These are phyloP conservation scores for Crinitomyces ghanaensis DNA, from an alignment of 805 yeast species.

Conservation along the genomic window DNA sequence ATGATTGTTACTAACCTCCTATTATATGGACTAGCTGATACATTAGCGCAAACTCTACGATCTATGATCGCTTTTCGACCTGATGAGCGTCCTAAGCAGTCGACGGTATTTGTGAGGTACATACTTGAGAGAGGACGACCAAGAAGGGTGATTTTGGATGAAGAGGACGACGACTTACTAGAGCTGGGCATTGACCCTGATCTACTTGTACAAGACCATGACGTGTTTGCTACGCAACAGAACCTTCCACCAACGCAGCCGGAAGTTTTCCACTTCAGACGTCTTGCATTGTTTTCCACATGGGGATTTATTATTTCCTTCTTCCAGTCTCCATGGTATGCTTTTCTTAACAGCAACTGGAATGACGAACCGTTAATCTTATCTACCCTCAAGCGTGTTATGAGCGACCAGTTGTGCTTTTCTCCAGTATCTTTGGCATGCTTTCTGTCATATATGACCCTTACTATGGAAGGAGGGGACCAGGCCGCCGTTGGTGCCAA, in stretches of 20 bases:
- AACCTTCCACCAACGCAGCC: conserved; percentile 11
- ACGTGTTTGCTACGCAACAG: conserved; percentile 4
- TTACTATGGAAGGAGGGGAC: conserved; percentile 66
- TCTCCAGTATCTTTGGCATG: conserved; percentile 70
- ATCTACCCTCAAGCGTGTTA: conserved; percentile 72
- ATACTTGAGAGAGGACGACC: conserved; percentile 26
- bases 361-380: conserved; percentile 62
- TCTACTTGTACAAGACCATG: conserved; percentile 1
- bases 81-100: conserved; percentile 9
- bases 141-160: conserved; percentile 23
- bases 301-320: conserved; percentile 79
- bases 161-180: conserved; percentile 25
- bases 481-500: conserved; percentile 52
- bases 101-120: conserved; percentile 15
- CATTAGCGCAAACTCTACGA: conserved; percentile 68
- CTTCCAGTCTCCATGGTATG: conserved; percentile 82
- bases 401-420: conserved; percentile 81
- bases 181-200: conserved; percentile 23
- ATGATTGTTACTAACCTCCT: conserved; percentile 71
- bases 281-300: conserved; percentile 66
- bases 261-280: conserved; percentile 45
- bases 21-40: conserved; percentile 82
- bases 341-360: conserved; percentile 63
- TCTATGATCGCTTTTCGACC: conserved; percentile 24
- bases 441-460: conserved; percentile 76